phyloP scores from a whole-genome alignment of 2,329 filamentous ascomycete genomes.

The Emmonsia crescens region DNA sequence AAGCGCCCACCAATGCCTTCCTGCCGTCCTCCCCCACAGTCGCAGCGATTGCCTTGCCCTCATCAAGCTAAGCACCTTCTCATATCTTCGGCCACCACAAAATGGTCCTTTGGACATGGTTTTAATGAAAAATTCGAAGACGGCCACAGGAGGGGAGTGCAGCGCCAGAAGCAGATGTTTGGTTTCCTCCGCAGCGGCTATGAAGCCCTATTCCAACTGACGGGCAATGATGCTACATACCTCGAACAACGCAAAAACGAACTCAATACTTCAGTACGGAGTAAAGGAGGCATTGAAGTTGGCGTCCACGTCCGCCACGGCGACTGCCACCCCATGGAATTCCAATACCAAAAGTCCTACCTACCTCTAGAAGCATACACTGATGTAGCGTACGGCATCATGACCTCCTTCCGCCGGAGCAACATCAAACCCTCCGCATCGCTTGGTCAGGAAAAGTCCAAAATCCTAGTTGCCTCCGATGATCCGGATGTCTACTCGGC shows the following conservation, averaged over 20 bases:
- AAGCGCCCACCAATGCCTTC: conserved; percentile 50
- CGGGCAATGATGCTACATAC: conserved; percentile 54
- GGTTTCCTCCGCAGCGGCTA: conserved; percentile 59
- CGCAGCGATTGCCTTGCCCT: conserved; percentile 71
- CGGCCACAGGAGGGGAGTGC: conserved; percentile 39
- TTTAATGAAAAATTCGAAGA: conserved; percentile 46
- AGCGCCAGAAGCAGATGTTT: conserved; percentile 52
- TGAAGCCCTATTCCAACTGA: conserved; percentile 61
- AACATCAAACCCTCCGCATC: conserved; percentile 31
- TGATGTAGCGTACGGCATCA: conserved; percentile 46
- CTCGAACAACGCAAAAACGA: conserved; percentile 49
- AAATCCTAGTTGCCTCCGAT: conserved; percentile 61
- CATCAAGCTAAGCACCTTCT: conserved; percentile 64
- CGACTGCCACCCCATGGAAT: conserved; percentile 66
- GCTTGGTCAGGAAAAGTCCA: conserved; percentile 23
- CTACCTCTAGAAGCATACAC: conserved; percentile 62
- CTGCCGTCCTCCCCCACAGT: conserved; percentile 61
- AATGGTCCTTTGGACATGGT: conserved; percentile 51
- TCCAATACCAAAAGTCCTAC: conserved; percentile 66
- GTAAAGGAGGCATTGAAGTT: conserved; percentile 45
- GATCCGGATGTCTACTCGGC: conserved; percentile 64
- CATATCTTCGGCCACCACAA: conserved; percentile 57
- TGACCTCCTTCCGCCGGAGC: conserved; percentile 33
- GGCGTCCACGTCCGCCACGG: conserved; percentile 73
- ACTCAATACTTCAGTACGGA: conserved; percentile 37